phyloP scores from a whole-genome alignment of 2,329 filamentous ascomycete genomes.

The Trichoderma atroviride region DNA sequence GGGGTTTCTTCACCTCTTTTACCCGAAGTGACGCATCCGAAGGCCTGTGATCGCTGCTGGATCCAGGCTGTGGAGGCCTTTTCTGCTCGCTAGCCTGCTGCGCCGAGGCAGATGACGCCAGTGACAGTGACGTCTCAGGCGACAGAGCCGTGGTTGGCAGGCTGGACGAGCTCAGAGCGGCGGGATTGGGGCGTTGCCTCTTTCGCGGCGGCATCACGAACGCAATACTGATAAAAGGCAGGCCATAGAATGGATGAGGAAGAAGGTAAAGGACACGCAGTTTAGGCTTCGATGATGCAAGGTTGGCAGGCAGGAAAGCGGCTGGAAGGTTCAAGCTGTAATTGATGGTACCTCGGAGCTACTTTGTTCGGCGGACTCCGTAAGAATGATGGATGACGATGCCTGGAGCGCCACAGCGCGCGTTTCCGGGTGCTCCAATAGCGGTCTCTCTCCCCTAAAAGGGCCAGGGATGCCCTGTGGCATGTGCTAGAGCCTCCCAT shows the following conservation, averaged over 20 bases:
- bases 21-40: slow-evolving; percentile 13
- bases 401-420: slow-evolving; percentile 24
- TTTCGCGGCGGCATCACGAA: slow-evolving; percentile 41
- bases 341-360: slow-evolving; percentile 11
- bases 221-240: neutral
- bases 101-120: slow-evolving; percentile 24
- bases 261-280: slow-evolving; percentile 1
- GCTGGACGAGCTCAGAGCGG: slow-evolving; percentile 30
- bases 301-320: slow-evolving; percentile 4
- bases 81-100: slow-evolving; percentile 19
- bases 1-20: slow-evolving; percentile 11
- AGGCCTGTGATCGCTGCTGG: slow-evolving; percentile 21
- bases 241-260: slow-evolving; percentile 9
- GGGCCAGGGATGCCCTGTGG: neutral
- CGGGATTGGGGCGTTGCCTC: slow-evolving; percentile 38
- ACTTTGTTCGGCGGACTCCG: slow-evolving; percentile 12
- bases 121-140: slow-evolving; percentile 29
- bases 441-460: neutral
- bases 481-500: slow-evolving; percentile 10
- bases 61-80: slow-evolving; percentile 16
- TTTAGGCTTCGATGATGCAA: slow-evolving; percentile 6
- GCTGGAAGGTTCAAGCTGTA: neutral
- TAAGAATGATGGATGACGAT: slow-evolving; percentile 23
- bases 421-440: neutral
- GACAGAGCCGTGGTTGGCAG: slow-evolving; percentile 30